A percentile compares a stretch with the other conserved stretches of the same genome.
phyloP scores from a whole-genome alignment of 2,329 filamentous ascomycete genomes.

The Diaporthe sp. region DNA sequence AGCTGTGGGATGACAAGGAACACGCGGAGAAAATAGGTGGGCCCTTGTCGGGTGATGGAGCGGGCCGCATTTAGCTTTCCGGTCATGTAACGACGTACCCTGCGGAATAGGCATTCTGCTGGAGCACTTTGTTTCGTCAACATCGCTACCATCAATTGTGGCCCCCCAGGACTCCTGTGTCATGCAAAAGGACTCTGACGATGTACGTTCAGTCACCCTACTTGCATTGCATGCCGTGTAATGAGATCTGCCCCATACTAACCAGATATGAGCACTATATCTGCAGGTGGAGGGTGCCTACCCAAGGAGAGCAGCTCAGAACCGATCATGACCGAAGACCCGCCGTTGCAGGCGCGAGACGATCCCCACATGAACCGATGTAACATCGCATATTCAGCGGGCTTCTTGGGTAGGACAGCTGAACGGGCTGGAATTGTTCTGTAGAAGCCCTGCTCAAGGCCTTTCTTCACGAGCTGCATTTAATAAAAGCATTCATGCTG shows the following conservation, averaged over 20 bases:
- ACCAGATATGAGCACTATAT: background rate
- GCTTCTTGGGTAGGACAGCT: background rate
- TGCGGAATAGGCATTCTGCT: background rate
- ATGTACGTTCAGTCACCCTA: conserved; percentile 11
- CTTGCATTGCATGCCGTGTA: background rate
- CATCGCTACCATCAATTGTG: background rate
- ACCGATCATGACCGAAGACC: background rate
- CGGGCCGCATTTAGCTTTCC: conserved; percentile 17
- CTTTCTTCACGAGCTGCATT: background rate
- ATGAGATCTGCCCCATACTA: background rate
- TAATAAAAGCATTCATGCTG: conserved; percentile 1
- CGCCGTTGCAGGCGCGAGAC: background rate
- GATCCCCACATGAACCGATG: background rate
- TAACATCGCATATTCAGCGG: background rate
- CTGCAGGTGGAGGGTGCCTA: background rate
- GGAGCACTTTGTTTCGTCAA: background rate
- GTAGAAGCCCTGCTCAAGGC: background rate
- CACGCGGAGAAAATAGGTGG: background rate
- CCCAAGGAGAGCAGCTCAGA: background rate
- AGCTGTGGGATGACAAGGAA: background rate
- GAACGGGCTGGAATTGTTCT: background rate
- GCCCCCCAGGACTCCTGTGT: background rate
- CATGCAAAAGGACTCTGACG: background rate
- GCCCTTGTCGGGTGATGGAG: conserved; percentile 5
- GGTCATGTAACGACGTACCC: background rate